Evolutionary conservation across 2,329 filamentous ascomycete genomes (phyloP), one percentile per base, ranked within the genome.

Genomic region (Cercospora sp.): DNA sequence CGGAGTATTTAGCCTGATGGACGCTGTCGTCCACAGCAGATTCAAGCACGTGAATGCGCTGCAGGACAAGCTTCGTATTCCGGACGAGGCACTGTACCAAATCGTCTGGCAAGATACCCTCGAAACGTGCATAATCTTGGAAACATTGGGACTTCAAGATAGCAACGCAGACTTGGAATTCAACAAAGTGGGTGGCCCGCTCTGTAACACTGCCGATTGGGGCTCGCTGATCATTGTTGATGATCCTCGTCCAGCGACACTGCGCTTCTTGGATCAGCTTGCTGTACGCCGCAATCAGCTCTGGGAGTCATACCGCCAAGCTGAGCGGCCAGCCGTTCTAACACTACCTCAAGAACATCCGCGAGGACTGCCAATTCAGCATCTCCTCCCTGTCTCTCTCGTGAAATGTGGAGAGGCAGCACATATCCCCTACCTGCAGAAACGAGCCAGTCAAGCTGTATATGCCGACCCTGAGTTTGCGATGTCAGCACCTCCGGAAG

Each of bases 241-340:
- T 7, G 51, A 33, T n/a, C 68, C 65, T 10, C 64, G 69, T 2
- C 59, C 70, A 3, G 73, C 76, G 1, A 75, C 73, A 0, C 77
- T 75, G 59, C 73, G 61, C 4, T 81, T 82, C 62, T 53, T 81
- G 1, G 78, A 82, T 57, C 70, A 77, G 23, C 71, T 81, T 31
- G 79, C 80, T 30, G 71, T 70, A 67, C 71, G 70, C 7, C 75
- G 79, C 58, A 69, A 81, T 60, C 55, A 72, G 5, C 59, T 80
- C 0, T 81, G 80, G 79, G 57, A 33, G 7, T 65, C 69, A 5
- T 57, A 76, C 53, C 75, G 80, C 42, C 66, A 71, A 3, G 73
- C 33, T 7, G 33, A 65, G 3, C 63, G 73, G 63, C 74, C 78
- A 12, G 72, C 71, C n/a, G 71, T 70, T 6, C 66, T 73, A 1